A percentile compares a stretch with the other conserved stretches of the same genome.
Conservation (phyloP, 2,329 filamentous ascomycete genomes). For the Dothidotthia symphoricarpi region DNA sequence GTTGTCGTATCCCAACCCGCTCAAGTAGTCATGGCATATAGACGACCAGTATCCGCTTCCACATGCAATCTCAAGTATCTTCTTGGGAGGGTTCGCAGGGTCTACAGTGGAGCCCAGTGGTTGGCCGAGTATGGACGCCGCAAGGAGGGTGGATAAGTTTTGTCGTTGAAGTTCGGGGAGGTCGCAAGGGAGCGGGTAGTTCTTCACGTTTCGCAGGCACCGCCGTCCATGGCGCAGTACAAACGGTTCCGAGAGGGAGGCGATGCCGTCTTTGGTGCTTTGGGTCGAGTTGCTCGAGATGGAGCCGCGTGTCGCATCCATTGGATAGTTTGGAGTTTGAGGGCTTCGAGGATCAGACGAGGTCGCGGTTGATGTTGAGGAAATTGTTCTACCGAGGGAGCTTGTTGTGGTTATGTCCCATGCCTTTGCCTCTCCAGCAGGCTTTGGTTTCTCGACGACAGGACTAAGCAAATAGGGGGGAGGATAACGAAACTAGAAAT, state of each 20-base stretch:
- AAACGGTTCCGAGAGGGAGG: constrained; percentile 48
- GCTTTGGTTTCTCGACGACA: constrained; percentile 18
- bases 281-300: constrained; percentile 42
- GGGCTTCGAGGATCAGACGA: constrained; percentile 14
- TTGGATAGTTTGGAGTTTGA: constrained; percentile 21
- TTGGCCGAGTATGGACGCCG: constrained; percentile 76
- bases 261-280: constrained; percentile 29
- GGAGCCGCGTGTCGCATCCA: constrained; percentile 41
- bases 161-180: constrained; percentile 84
- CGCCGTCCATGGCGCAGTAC: constrained; percentile 74
- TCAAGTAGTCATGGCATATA: constrained; percentile 79
- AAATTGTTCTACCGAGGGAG: constrained; percentile 38
- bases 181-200: constrained; percentile 85
- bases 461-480: no score
- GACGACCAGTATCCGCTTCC: constrained; percentile 88
- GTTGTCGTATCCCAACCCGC: constrained; percentile 63
- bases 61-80: constrained; percentile 81
- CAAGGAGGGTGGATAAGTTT: constrained; percentile 75
- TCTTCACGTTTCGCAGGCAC: constrained; percentile 72
- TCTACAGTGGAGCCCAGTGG: constrained; percentile 72
- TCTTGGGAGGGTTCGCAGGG: constrained; percentile 63
- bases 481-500: background rate
- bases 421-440: constrained; percentile 35
- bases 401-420: constrained; percentile 39
- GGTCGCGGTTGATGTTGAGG: constrained; percentile 21